Conservation (phyloP, 2,329 filamentous ascomycete genomes). For the Nothophaeocryptopus gaeumannii region DNA sequence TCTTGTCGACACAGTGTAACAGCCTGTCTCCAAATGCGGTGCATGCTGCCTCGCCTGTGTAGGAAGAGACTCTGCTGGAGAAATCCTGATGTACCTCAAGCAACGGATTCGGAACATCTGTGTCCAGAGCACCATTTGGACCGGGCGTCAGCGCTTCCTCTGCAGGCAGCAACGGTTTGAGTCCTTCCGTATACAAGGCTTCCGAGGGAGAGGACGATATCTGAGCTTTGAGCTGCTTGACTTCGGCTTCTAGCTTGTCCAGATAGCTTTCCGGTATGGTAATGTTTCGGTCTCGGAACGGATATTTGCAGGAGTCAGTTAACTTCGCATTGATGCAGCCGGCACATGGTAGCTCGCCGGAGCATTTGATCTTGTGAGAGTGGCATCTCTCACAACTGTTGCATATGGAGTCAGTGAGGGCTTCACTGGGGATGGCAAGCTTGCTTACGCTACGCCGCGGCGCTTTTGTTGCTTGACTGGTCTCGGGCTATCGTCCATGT, state of each 20-base stretch:
- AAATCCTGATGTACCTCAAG: constrained; percentile 25
- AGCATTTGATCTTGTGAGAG: constrained; percentile 30
- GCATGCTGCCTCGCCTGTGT: constrained; percentile 27
- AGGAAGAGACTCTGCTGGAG: constrained; percentile 17
- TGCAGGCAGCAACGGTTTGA: neutral
- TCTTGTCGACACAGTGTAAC: constrained; percentile 23
- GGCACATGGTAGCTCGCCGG: constrained; percentile 26
- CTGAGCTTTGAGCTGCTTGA: constrained; percentile 16
- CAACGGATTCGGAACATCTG: constrained; percentile 25
- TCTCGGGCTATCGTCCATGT: neutral
- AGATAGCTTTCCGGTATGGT: constrained; percentile 26
- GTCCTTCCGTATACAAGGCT: neutral
- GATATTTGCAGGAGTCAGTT: constrained; percentile 20
- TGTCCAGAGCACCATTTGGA: constrained; percentile 9
- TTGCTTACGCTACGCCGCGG: constrained; percentile 12
- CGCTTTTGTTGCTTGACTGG: constrained; percentile 18
- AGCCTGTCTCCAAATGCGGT: constrained; percentile 27
- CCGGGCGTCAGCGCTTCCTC: constrained; percentile 6
- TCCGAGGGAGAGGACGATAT: neutral
- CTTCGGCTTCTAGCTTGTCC: constrained; percentile 26
- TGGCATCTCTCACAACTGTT: constrained; percentile 27
- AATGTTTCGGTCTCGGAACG: constrained; percentile 25
- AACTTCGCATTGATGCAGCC: constrained; percentile 23
- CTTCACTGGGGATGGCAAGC: neutral
- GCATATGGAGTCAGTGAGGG: neutral